phyloP scores from a whole-genome alignment of 2,329 filamentous ascomycete genomes.

The Sordariomycetes sp. region DNA sequence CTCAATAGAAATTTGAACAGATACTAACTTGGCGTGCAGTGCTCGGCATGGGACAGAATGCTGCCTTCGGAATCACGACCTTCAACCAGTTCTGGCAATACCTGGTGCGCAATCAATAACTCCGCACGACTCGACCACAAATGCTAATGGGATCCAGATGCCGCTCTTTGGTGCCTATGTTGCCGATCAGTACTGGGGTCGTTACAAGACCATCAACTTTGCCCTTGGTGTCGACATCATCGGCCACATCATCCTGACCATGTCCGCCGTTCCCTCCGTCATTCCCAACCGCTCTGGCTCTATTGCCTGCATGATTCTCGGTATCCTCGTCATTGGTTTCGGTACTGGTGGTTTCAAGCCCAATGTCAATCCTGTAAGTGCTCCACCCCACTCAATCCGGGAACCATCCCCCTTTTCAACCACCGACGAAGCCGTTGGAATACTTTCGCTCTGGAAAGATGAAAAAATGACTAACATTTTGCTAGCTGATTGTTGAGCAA shows the following conservation, averaged over 20 bases:
- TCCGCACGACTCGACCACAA: too few relatives aligned
- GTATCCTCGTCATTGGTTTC: conserved; percentile 39
- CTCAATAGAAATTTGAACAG: too few relatives aligned
- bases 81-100: conserved; percentile 49
- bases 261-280: conserved; percentile 54
- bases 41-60: conserved; percentile 47
- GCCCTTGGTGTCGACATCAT: conserved; percentile 54
- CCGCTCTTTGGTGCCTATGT: conserved; percentile 44
- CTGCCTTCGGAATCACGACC: conserved; percentile 32
- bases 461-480: background rate
- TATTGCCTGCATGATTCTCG: conserved; percentile 55
- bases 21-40: too few relatives aligned
- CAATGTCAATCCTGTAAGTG: conserved; percentile 42
- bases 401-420: background rate
- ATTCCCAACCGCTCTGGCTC: conserved; percentile 46
- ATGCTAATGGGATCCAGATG: conserved; percentile 22
- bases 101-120: too few relatives aligned
- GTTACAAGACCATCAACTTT: conserved; percentile 58
- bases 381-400: background rate
- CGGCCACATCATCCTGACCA: conserved; percentile 57
- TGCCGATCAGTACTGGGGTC: conserved; percentile 52
- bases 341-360: conserved; percentile 70
- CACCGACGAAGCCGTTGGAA: background rate
- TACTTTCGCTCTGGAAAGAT: background rate
- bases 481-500: conserved; percentile 52